Evolutionary conservation across 2,329 filamentous ascomycete species (phyloP), one percentile per base, ranked within the genome.

Genomic region (Fusarium nanum): DNA sequence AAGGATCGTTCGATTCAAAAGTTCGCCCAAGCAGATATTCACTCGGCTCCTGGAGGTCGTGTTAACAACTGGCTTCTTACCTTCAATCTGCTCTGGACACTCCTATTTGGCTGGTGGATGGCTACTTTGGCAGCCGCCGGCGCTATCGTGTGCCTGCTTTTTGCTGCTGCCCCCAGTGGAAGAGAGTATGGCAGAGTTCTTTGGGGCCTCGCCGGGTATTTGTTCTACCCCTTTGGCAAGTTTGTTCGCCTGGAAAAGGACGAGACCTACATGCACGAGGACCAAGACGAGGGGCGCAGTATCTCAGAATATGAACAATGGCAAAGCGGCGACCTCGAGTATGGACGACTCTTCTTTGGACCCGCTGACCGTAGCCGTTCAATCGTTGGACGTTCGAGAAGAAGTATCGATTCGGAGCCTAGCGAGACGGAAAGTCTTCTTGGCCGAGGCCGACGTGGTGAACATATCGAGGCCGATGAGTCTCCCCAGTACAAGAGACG

Each of bases 231-330:
- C 0, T 99, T 99, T 78, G 96, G 96, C 71, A 97, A 97, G 76
- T 98, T 97, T 79, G 93, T 99, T 67, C 92, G 94, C 48, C 87
- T 99, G 40, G 91, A 97, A 77, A 93, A 95, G 78, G 96, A 99
- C 73, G 96, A 98, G 77, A 92, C 92, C 45, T 99, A 99, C 77
- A 85, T 93, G 49, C 92, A 98, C 65, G 96, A 99, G 81, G 96
- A 99, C 76, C 90, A 96, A 76, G 94, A 95, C 42, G 96, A 99
- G 81, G 96, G 96, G 22, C 90, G 96, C 76, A 98, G 94, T 82
- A 98, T 99, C 76, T 97, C 93, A 75, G 96, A 99, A 82, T 99
- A 99, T 78, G 96, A 99, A 80, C 94, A 97, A 81, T 99, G 96
- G 96, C 96, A 99, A 82, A 98, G 90, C 77, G 96, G 96, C 53